These are phyloP conservation scores for Darksidea phi DNA, from an alignment of 495 filamentous ascomycete species.

Conservation along the genomic window DNA sequence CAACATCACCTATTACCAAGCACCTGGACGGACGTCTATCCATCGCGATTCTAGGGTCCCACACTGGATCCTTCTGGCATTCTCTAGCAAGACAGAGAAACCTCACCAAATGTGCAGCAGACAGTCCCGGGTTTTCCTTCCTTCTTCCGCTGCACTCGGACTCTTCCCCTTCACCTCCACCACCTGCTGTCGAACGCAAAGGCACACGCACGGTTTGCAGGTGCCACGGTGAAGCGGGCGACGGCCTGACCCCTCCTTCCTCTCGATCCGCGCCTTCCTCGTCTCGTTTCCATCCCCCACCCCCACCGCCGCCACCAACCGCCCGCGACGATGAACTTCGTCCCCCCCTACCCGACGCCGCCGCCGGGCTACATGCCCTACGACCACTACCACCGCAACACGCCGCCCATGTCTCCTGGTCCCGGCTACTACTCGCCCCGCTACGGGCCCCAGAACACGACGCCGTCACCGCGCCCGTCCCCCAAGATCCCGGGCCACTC, in stretches of 20 bases:
- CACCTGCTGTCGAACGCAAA: conserved; percentile 28
- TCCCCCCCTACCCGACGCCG: conserved; percentile 39
- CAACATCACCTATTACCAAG: conserved; percentile 27
- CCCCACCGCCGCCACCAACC: conserved; percentile 31
- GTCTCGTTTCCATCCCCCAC: neutral
- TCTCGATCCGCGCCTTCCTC: neutral
- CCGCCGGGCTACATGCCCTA: conserved; percentile 40
- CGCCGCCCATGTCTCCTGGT: conserved; percentile 42
- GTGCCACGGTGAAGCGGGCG: conserved; percentile 31
- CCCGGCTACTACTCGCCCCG: conserved; percentile 44
- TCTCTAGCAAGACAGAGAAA: neutral
- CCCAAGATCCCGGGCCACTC: conserved; percentile 38
- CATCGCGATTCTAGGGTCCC: conserved; percentile 14
- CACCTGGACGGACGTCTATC: conserved; percentile 17
- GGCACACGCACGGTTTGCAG: conserved; percentile 34
- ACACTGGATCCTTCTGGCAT: conserved; percentile 32
- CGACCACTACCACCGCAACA: conserved; percentile 38
- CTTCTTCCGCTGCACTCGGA: conserved; percentile 34
- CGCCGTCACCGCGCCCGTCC: conserved; percentile 39
- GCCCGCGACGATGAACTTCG: conserved; percentile 37
- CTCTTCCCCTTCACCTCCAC: conserved; percentile 25
- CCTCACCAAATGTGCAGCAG: conserved; percentile 39
- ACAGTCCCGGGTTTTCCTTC: conserved; percentile 28
- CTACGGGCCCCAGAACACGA: conserved; percentile 37
- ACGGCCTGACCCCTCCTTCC: conserved; percentile 28